Percentiles rank a stretch among this genome's conserved stretches.
Evolutionary conservation across 192 early-diverging fungal genomes (phyloP).

Genomic region (Backusella sp.): DNA sequence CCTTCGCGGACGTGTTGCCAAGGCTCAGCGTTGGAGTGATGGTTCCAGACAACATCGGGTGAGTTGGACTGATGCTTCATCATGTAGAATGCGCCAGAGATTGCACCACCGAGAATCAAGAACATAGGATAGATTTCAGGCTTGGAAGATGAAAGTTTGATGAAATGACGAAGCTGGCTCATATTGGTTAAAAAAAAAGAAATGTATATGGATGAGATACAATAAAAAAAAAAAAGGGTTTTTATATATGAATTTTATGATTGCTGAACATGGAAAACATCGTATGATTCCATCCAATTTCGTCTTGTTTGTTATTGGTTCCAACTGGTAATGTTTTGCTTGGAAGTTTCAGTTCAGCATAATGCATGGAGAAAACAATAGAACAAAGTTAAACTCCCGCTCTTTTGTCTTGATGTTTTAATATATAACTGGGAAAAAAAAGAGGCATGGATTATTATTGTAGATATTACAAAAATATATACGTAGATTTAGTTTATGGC

Average conservation of each 20-base stretch:
- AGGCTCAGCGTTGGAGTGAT: not conserved
- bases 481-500: no score
- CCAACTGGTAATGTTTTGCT: not conserved
- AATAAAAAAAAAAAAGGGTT: not conserved
- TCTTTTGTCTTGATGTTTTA: not conserved
- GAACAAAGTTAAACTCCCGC: not conserved
- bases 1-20: constrained; percentile 15
- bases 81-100: constrained; percentile 24
- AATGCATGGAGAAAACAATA: not conserved
- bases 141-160: not conserved
- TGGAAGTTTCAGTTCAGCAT: not conserved
- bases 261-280: not conserved
- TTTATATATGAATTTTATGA: not conserved
- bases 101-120: constrained; percentile 14
- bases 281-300: not conserved
- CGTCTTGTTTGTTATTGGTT: not conserved
- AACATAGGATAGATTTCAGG: constrained; percentile 31
- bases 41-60: constrained; percentile 38
- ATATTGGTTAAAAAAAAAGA: not conserved
- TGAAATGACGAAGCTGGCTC: not conserved
- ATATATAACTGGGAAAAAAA: not conserved
- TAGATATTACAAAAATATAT: not conserved
- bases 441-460: not conserved
- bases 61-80: constrained; percentile 20
- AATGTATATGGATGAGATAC: not conserved